Percentiles rank a stretch among this genome's conserved stretches.
phyloP scores from a whole-genome alignment of 345 rosid genomes.

The Sapria himalayana region DNA sequence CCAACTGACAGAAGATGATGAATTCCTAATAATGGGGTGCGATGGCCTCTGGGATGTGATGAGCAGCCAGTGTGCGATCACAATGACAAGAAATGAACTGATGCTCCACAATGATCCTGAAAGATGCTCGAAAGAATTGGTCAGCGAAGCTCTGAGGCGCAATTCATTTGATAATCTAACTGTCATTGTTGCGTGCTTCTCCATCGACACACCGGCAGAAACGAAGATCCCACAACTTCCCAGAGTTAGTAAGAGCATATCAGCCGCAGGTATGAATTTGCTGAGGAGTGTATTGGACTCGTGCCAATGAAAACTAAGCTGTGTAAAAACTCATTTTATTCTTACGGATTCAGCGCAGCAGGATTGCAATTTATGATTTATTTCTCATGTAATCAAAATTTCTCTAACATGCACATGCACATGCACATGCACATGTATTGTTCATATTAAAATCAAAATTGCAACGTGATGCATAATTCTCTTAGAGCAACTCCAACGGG shows the following conservation, averaged over 20 bases:
- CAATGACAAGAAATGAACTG: constrained; percentile 59
- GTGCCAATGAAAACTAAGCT: constrained; percentile 18
- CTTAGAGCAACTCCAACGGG: too few species aligned
- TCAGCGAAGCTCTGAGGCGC: constrained; percentile 64
- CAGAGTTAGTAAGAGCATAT: constrained; percentile 62
- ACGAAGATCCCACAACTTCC: constrained; percentile 40
- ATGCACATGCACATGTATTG: too few species aligned
- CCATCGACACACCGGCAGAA: constrained; percentile 62
- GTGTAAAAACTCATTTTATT: constrained; percentile 6
- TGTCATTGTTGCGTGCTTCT: constrained; percentile 62
- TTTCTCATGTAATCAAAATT: too few species aligned
- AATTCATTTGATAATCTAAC: constrained; percentile 74
- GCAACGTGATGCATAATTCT: too few species aligned
- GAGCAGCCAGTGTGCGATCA: constrained; percentile 91
- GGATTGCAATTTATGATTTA: too few species aligned
- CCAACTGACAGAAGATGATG: constrained; percentile 62
- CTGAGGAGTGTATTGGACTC: constrained; percentile 71
- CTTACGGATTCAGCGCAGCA: too few species aligned
- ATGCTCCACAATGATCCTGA: constrained; percentile 91
- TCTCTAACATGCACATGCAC: too few species aligned
- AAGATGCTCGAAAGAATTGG: constrained; percentile 82
- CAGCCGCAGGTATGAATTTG: constrained; percentile 68
- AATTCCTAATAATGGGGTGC: constrained; percentile 90
- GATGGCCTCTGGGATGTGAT: constrained; percentile 99
- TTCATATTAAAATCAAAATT: too few species aligned